Percentiles rank a stretch among this genome's conserved stretches.
These are phyloP conservation scores for Dichomitus squalens DNA, from an alignment of 1,284 basidiomycete genomes.

Conservation along the genomic window DNA sequence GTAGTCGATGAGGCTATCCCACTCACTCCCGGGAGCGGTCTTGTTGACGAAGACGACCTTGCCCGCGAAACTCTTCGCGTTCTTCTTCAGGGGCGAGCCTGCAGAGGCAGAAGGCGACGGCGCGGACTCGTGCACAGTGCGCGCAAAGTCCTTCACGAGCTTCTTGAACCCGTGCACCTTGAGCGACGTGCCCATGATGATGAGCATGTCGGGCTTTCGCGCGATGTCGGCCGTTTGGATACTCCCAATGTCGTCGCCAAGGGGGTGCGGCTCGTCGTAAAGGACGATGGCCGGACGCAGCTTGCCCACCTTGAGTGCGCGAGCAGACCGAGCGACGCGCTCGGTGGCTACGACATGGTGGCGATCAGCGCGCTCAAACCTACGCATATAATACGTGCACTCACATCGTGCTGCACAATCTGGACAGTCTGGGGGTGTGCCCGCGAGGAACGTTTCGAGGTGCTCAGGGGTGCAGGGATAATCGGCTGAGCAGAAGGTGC, in stretches of 20 bases:
- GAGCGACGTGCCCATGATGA: constrained; percentile 95
- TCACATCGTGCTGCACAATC: constrained; percentile 79
- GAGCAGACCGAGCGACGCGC: constrained; percentile 79
- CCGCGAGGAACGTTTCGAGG: constrained; percentile 64
- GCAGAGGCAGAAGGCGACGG: constrained; percentile 38
- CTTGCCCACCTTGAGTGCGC: constrained; percentile 74
- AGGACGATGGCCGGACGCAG: constrained; percentile 89
- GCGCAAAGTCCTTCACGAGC: constrained; percentile 93
- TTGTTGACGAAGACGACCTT: constrained; percentile 89
- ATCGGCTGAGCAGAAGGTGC: constrained; percentile 78
- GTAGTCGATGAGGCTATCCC: constrained; percentile 86
- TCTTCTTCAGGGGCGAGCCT: constrained; percentile 24
- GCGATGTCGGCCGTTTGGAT: constrained; percentile 75
- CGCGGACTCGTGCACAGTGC: constrained; percentile 66
- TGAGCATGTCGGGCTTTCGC: constrained; percentile 85
- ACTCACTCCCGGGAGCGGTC: constrained; percentile 80
- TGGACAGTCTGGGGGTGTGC: constrained; percentile 79
- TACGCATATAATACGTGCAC: constrained; percentile 35
- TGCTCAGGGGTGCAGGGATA: constrained; percentile 68
- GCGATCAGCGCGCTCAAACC: constrained; percentile 13
- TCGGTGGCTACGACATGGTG: constrained; percentile 56
- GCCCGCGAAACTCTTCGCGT: constrained; percentile 53
- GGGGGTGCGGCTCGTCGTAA: constrained; percentile 88
- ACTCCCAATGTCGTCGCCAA: constrained; percentile 83
- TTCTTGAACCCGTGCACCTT: constrained; percentile 94